phyloP scores from a whole-genome alignment of 176 grass and related monocot species.

The Rhipidocladum racemiflorum region DNA sequence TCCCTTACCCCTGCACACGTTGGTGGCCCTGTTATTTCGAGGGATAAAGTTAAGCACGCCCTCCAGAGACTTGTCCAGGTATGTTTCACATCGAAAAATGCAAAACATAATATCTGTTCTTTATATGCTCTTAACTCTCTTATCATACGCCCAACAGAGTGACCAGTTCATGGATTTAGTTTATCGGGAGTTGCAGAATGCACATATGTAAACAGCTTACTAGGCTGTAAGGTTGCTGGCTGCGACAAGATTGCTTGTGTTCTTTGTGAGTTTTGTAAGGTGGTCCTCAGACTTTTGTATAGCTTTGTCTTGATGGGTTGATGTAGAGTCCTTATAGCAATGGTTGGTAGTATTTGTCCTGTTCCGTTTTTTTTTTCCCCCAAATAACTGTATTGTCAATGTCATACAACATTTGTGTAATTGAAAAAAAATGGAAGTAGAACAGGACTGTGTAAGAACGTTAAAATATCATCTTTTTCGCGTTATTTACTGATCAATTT shows the following conservation, averaged over 20 bases:
- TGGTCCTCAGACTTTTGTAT: slow-evolving; percentile 35
- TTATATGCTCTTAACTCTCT: neutral
- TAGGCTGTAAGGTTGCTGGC: neutral
- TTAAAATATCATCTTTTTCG: slow-evolving; percentile 21
- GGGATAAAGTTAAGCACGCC: slow-evolving; percentile 71
- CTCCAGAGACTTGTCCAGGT: slow-evolving; percentile 78
- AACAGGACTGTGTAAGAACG: slow-evolving; percentile 1
- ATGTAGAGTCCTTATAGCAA: slow-evolving; percentile 39
- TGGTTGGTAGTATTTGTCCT: slow-evolving; percentile 9
- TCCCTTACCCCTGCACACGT: slow-evolving; percentile 52
- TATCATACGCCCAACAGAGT: slow-evolving; percentile 34
- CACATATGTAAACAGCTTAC: slow-evolving; percentile 38
- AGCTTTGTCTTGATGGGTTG: slow-evolving; percentile 16
- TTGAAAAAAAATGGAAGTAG: neutral
- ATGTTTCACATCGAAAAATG: slow-evolving; percentile 4
- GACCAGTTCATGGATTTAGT: slow-evolving; percentile 75
- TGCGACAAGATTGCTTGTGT: neutral
- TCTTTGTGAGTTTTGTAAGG: slow-evolving; percentile 31
- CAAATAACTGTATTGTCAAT: neutral
- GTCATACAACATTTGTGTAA: slow-evolving; percentile 25
- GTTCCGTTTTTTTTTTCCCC: neutral
- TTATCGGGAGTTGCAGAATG: slow-evolving; percentile 57
- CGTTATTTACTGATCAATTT: neutral
- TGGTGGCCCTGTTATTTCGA: slow-evolving; percentile 49
- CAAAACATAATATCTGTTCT: neutral